phyloP scores from a whole-genome alignment of 2,329 filamentous ascomycete species.

The Beauveria scarabaeidicola region DNA sequence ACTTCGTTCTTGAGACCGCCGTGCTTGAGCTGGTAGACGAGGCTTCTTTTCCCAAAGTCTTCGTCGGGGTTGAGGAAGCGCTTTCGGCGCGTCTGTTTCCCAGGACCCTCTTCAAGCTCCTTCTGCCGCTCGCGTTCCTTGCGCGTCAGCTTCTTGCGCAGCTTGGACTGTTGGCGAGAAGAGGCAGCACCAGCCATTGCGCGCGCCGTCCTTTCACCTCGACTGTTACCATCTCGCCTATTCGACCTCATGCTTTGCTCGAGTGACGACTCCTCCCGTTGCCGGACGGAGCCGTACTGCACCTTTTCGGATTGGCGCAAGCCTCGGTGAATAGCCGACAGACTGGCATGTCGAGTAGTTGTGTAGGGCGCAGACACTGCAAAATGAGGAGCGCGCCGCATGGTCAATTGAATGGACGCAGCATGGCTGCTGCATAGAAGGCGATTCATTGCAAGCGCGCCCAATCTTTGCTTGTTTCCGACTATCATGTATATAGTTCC shows the following conservation, averaged over 20 bases:
- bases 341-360: constrained; percentile 24
- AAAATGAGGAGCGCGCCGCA: not conserved
- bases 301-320: constrained; percentile 42
- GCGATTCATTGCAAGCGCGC: constrained; percentile 15
- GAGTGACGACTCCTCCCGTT: not conserved
- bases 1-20: constrained; percentile 30
- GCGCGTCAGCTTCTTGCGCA: constrained; percentile 45
- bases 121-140: constrained; percentile 24
- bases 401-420: not conserved
- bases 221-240: not conserved
- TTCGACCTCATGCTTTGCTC: not conserved
- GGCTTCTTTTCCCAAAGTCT: constrained; percentile 45
- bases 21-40: constrained; percentile 46
- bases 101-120: constrained; percentile 20
- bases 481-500: not conserved
- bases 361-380: not conserved
- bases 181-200: constrained; percentile 23
- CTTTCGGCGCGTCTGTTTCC: constrained; percentile 37
- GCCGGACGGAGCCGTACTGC: constrained; percentile 18
- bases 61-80: constrained; percentile 44
- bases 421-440: constrained; percentile 10
- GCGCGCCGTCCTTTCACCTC: constrained; percentile 17
- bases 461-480: not conserved
- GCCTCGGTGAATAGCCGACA: constrained; percentile 63
- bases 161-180: constrained; percentile 30